Evolutionary conservation across 2,329 filamentous ascomycete species (phyloP).

Genomic region (Colletotrichum tropicale): DNA sequence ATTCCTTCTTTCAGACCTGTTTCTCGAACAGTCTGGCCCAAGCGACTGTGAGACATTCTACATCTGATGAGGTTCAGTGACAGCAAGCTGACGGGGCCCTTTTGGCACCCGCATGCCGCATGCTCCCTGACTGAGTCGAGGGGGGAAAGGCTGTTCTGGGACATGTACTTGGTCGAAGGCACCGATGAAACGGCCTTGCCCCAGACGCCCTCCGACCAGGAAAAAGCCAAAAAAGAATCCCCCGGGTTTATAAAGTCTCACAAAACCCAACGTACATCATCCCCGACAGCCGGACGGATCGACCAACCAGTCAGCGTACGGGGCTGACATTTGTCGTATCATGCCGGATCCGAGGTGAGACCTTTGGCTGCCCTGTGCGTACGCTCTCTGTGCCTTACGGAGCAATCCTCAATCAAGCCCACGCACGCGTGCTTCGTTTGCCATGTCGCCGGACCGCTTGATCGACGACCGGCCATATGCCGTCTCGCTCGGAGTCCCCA

Average conservation of each 20-base stretch:
- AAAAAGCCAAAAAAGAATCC: neutral
- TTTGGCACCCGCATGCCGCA: neutral
- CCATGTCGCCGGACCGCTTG: neutral
- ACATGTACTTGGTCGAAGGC: neutral
- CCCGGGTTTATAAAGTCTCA: neutral
- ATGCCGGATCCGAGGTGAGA: conserved; percentile 5
- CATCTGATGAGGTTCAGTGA: neutral
- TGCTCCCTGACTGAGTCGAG: neutral
- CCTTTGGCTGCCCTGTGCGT: conserved; percentile 12
- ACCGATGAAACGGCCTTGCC: neutral
- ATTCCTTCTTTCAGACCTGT: neutral
- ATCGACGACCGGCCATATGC: neutral
- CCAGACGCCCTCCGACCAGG: neutral
- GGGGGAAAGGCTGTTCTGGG: neutral
- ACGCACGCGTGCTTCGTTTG: neutral
- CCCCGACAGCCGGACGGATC: conserved; percentile 9
- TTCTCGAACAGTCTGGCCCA: neutral
- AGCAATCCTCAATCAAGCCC: neutral
- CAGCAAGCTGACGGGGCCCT: neutral
- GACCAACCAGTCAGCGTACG: conserved; percentile 6
- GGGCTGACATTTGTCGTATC: conserved; percentile 13
- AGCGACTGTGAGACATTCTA: neutral
- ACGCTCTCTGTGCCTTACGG: neutral
- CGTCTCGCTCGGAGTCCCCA: neutral
- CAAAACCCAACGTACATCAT: neutral